Conservation (phyloP, 768 basidiomycete genomes). For the Leccinellum rugosiceps region DNA sequence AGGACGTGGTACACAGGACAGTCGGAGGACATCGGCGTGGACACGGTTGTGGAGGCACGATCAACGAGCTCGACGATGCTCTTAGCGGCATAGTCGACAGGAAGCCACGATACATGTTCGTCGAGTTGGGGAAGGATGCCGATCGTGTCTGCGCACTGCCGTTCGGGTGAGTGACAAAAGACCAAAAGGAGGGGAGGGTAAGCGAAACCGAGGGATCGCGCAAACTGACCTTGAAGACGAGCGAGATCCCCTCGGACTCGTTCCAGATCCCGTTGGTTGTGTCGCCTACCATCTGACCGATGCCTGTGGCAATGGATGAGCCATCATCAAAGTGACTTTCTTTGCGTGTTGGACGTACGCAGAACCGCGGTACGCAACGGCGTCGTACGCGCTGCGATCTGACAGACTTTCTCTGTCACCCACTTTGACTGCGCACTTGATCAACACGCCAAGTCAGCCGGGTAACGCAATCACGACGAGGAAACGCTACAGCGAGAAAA, state of each 20-base stretch:
- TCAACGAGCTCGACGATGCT: conserved; percentile 42
- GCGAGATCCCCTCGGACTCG: conserved; percentile 41
- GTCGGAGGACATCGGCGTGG: conserved; percentile 4
- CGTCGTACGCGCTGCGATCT: conserved; percentile 10
- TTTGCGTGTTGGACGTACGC: conserved; percentile 10
- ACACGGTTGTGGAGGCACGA: conserved; percentile 10
- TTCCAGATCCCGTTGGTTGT: conserved; percentile 49
- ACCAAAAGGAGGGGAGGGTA: neutral
- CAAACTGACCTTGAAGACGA: conserved; percentile 29
- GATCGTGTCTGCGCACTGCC: conserved; percentile 37
- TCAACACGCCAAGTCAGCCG: neutral
- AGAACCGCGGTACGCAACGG: conserved; percentile 19
- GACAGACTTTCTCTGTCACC: conserved; percentile 50
- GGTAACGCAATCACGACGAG: neutral
- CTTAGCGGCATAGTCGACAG: conserved; percentile 49
- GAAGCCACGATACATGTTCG: conserved; percentile 45
- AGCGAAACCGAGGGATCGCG: neutral
- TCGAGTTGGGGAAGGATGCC: conserved; percentile 32
- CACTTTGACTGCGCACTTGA: conserved; percentile 41
- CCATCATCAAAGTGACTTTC: neutral
- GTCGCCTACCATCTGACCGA: conserved; percentile 58
- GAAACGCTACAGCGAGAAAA: neutral
- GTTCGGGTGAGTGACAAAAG: neutral
- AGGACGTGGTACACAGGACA: too few species aligned
- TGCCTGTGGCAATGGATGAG: conserved; percentile 28